phyloP scores from a whole-genome alignment of 2,329 filamentous ascomycete species.

The Ascochyta lentis region DNA sequence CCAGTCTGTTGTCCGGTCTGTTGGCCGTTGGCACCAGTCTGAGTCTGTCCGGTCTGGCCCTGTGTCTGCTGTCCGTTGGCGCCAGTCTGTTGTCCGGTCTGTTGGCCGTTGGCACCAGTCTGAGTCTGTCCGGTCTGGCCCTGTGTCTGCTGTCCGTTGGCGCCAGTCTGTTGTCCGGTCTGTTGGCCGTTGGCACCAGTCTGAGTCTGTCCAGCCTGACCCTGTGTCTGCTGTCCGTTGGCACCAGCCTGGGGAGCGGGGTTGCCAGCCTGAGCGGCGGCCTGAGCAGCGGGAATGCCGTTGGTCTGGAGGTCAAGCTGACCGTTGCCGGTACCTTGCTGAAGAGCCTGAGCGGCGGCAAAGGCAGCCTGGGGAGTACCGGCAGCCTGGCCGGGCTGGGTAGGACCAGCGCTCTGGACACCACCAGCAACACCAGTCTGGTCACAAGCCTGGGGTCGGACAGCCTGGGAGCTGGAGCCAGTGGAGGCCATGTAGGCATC shows the following conservation, averaged over 20 bases:
- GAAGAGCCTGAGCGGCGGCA: slow-evolving; percentile 36
- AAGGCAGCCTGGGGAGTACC: slow-evolving; percentile 43
- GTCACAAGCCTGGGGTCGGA: slow-evolving; percentile 42
- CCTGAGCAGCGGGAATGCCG: slow-evolving; percentile 16
- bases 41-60: neutral
- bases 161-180: neutral
- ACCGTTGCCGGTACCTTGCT: slow-evolving; percentile 39
- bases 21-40: slow-evolving; percentile 1
- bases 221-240: slow-evolving; percentile 7
- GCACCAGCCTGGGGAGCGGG: slow-evolving; percentile 1
- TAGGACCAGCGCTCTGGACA: slow-evolving; percentile 39
- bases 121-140: neutral
- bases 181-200: slow-evolving; percentile 1
- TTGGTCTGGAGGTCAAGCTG: slow-evolving; percentile 30
- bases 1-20: neutral
- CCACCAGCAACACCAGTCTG: slow-evolving; percentile 44
- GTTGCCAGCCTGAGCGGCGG: slow-evolving; percentile 15
- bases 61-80: too few species aligned
- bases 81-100: neutral
- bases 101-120: slow-evolving; percentile 1
- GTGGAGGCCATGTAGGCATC: slow-evolving; percentile 47
- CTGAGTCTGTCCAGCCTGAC: neutral
- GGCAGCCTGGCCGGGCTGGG: slow-evolving; percentile 37
- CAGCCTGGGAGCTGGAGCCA: slow-evolving; percentile 37
- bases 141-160: too few species aligned